Evolutionary conservation across 108 stramenopile genomes (phyloP), one percentile per base, ranked within the genome.

Genomic region (Skeletonema costatum): DNA sequence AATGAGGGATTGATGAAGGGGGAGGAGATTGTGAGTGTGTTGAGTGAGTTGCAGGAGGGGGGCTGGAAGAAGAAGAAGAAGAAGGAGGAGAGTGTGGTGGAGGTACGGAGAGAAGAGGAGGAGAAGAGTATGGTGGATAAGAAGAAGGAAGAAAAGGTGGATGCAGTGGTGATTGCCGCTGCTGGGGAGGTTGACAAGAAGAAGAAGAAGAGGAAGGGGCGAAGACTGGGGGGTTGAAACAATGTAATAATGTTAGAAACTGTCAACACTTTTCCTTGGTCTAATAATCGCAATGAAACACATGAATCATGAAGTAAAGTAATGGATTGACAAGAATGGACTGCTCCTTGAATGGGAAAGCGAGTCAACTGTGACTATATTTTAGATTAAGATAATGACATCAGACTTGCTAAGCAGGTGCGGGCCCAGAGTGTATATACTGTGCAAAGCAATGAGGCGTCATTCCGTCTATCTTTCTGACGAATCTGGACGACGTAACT

Each of bases 1-100:
- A 42, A 84, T 12, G 92, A 90, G 66, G 92, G 92, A 1, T n/a
- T 93, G 4, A 61, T 67, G 25, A 66, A 36, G 14, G 89, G 89
- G 8, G 73, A 88, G 17, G 78, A 78, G 7, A 73, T 92, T 44
- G 8, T 86, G 29, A 56, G 56, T 51, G n/a, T 36, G 21, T n/a
- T 73, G 19, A 56, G 19, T 29, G 30, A 11, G 10, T 80, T 74
- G 11, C 62, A 42, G 41, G 44, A 41, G 36, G 64, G 36, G 16
- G 56, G 60, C 7, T 62, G 51, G 70, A 63, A 74, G 36, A 66
- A 64, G 35, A 16, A 60, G 60, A 4, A 39, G 3, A 29, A n/a
- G 62, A n/a, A 64, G 32, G 2, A 71, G 4, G 14, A 10, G 10
- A 16, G 17, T 35, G 17, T 35, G 64, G 41, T 19, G 16, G 41